Evolutionary conservation across 805 yeast species (phyloP).

Genomic region (Kuraishia piskuri): DNA sequence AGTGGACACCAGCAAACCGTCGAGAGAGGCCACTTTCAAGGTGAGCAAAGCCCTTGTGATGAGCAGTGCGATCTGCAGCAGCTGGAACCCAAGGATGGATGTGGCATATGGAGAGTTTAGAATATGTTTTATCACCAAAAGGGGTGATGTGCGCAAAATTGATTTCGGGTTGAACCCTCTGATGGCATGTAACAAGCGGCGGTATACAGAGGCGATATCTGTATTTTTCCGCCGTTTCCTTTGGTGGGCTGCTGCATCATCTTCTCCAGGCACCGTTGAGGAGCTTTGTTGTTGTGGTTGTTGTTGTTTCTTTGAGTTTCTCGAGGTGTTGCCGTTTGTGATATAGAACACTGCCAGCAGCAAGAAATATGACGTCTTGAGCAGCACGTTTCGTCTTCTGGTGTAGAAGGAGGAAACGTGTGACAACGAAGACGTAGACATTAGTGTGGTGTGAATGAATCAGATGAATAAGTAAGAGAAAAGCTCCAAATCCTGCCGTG

Average conservation of each 20-base stretch:
- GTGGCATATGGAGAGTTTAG: too few species aligned
- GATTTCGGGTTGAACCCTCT: too few species aligned
- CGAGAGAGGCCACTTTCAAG: slow-evolving; percentile 75
- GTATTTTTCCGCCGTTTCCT: neutral
- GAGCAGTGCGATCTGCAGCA: slow-evolving; percentile 49
- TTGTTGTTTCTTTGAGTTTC: too few species aligned
- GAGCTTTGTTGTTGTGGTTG: neutral
- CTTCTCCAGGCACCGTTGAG: neutral
- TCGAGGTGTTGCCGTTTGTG: too few species aligned
- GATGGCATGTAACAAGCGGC: too few species aligned
- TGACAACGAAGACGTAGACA: too few species aligned
- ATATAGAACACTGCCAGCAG: neutral
- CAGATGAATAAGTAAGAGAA: too few species aligned
- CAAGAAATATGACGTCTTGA: slow-evolving; percentile 1
- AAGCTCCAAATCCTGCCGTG: too few species aligned
- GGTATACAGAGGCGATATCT: neutral
- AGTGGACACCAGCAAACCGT: slow-evolving; percentile 78
- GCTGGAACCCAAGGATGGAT: slow-evolving; percentile 16
- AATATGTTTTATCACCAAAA: too few species aligned
- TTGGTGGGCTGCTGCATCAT: neutral
- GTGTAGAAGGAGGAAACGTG: neutral
- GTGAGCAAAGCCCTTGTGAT: slow-evolving; percentile 66
- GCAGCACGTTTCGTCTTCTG: slow-evolving; percentile 1
- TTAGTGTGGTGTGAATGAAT: too few species aligned
- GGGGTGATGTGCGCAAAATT: too few species aligned